phyloP scores from a whole-genome alignment of 257 asterid genomes.

The Solanum ahanhuiri region DNA sequence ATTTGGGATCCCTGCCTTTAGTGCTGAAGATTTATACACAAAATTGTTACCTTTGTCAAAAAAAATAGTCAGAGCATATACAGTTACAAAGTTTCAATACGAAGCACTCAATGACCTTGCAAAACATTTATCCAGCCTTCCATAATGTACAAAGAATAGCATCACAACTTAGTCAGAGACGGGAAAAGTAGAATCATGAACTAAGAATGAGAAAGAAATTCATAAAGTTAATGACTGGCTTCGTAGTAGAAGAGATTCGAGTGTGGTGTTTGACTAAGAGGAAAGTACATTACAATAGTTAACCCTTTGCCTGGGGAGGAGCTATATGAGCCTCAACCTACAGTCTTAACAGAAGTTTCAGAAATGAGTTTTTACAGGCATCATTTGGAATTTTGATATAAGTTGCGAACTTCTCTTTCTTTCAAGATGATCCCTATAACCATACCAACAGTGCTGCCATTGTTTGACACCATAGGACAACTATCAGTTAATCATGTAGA shows the following conservation, averaged over 20 bases:
- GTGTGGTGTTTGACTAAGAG: not conserved
- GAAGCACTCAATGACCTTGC: not conserved
- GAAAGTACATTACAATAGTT: not conserved
- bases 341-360: not conserved
- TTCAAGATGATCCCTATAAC: not conserved
- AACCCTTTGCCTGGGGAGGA: not conserved
- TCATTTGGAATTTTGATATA: slow-evolving; percentile 8
- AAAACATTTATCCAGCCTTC: not conserved
- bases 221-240: not conserved
- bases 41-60: too few species aligned
- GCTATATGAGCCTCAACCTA: not conserved
- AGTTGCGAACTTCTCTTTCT: not conserved
- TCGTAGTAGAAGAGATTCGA: not conserved
- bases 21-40: too few species aligned
- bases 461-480: not conserved
- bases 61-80: not conserved
- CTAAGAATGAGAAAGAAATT: not conserved
- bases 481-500: not conserved
- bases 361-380: not conserved
- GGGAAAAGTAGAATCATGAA: not conserved
- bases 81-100: not conserved
- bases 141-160: not conserved
- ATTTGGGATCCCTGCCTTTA: too few species aligned
- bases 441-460: not conserved
- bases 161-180: not conserved